Evolutionary conservation across 495 filamentous ascomycete genomes (phyloP).

Genomic region (Platismatia glauca): DNA sequence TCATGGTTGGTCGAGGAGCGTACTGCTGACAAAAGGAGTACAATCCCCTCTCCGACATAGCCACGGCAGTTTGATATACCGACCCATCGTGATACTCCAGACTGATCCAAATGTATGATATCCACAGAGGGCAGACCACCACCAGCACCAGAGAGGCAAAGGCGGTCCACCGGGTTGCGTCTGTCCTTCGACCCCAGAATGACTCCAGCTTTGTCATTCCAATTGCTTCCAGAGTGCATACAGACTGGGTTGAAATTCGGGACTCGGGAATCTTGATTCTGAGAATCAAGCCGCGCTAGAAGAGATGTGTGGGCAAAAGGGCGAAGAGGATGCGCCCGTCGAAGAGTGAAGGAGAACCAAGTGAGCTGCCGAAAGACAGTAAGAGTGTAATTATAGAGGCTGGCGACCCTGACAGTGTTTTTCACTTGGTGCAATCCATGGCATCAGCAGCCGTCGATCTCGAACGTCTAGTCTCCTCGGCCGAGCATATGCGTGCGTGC

Average conservation of each 20-base stretch:
- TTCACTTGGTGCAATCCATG: too few relatives aligned
- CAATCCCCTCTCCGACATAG: background rate
- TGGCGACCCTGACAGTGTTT: too few relatives aligned
- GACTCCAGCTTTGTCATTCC: background rate
- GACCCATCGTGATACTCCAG: slow-evolving; percentile 19
- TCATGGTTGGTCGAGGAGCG: slow-evolving; percentile 5
- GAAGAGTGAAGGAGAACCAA: too few relatives aligned
- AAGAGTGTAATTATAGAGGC: too few relatives aligned
- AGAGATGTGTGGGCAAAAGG: background rate
- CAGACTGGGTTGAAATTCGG: background rate
- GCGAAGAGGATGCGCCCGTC: background rate
- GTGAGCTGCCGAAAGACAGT: too few relatives aligned
- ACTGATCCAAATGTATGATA: slow-evolving; percentile 11
- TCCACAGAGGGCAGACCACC: slow-evolving; percentile 13
- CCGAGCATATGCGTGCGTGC: too few relatives aligned
- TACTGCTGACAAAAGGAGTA: slow-evolving; percentile 5
- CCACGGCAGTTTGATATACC: background rate
- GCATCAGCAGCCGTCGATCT: too few relatives aligned
- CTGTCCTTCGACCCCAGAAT: slow-evolving; percentile 15
- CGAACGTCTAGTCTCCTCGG: too few relatives aligned
- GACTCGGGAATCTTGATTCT: background rate
- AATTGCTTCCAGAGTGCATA: background rate
- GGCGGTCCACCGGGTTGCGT: slow-evolving; percentile 14
- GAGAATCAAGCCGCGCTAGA: background rate
- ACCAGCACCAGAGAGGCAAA: slow-evolving; percentile 11